Evolutionary conservation across 306 rosid species (phyloP).

Genomic region (Mimosa bimucronata): DNA sequence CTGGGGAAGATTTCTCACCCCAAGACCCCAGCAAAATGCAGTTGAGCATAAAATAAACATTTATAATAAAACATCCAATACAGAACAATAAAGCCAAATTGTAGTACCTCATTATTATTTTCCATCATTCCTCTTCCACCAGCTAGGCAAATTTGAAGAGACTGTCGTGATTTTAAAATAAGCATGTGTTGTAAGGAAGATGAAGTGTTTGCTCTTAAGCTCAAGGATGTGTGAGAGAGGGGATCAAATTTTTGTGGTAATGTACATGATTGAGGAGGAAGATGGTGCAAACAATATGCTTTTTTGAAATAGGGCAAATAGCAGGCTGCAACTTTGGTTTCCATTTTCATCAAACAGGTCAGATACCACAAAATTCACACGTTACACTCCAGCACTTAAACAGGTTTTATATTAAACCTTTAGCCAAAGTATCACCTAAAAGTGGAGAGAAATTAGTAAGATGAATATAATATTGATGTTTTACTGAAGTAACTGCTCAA

Average conservation of each 20-base stretch:
- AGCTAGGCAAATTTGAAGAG: conserved; percentile 49
- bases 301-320: conserved; percentile 43
- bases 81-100: conserved; percentile 7
- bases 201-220: conserved; percentile 23
- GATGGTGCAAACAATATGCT: conserved; percentile 28
- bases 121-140: conserved; percentile 56
- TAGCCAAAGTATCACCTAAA: background rate
- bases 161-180: conserved; percentile 33
- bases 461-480: background rate
- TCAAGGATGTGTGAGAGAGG: conserved; percentile 7
- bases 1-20: background rate
- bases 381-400: conserved; percentile 38
- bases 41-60: background rate
- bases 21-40: background rate
- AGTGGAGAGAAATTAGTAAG: background rate
- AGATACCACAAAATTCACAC: conserved; percentile 36
- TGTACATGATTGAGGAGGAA: conserved; percentile 29
- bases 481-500: background rate
- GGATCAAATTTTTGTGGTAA: conserved; percentile 20
- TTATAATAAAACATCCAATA: background rate
- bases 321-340: conserved; percentile 51
- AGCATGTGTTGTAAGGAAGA: conserved; percentile 35
- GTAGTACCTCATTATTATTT: conserved; percentile 56
- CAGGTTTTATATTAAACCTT: conserved; percentile 28
- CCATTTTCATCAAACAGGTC: conserved; percentile 47